A percentile compares a stretch with the other conserved stretches of the same genome.
Conservation (phyloP, 2,329 filamentous ascomycete genomes). For the Curvularia eragrostidis region DNA sequence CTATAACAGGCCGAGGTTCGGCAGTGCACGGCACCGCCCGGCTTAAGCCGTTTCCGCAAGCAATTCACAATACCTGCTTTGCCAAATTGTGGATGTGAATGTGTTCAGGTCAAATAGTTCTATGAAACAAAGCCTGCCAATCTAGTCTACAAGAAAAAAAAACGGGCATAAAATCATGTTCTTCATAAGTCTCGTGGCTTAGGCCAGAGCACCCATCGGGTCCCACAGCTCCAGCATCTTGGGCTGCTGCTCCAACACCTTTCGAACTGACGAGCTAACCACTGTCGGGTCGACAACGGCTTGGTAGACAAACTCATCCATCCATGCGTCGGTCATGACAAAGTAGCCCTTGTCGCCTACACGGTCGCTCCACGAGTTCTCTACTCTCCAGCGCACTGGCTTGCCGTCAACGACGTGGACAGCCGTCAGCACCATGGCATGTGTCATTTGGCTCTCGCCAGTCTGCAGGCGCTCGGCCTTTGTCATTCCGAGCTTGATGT, state of each 20-base stretch:
- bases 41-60: slow-evolving; percentile 25
- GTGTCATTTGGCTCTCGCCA: slow-evolving; percentile 84
- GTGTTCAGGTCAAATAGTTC: not conserved
- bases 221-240: slow-evolving; percentile 72
- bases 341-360: slow-evolving; percentile 83
- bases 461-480: slow-evolving; percentile 78
- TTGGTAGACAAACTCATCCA: slow-evolving; percentile 78
- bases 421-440: slow-evolving; percentile 89
- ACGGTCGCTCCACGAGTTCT: slow-evolving; percentile 80
- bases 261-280: slow-evolving; percentile 66
- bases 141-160: not conserved
- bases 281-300: slow-evolving; percentile 77
- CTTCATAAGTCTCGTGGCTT: not conserved
- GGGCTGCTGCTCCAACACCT: slow-evolving; percentile 74
- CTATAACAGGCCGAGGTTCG: slow-evolving; percentile 37
- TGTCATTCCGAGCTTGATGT: slow-evolving; percentile 72
- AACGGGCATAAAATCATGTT: not conserved
- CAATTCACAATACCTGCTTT: not conserved
- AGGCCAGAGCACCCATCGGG: slow-evolving; percentile 76
- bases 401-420: slow-evolving; percentile 76
- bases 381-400: slow-evolving; percentile 79
- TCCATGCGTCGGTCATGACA: slow-evolving; percentile 79
- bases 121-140: not conserved
- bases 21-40: slow-evolving; percentile 32
- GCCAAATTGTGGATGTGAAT: not conserved